Evolutionary conservation across 331 rosid species (phyloP).

Genomic region (Cydonia oblonga): DNA sequence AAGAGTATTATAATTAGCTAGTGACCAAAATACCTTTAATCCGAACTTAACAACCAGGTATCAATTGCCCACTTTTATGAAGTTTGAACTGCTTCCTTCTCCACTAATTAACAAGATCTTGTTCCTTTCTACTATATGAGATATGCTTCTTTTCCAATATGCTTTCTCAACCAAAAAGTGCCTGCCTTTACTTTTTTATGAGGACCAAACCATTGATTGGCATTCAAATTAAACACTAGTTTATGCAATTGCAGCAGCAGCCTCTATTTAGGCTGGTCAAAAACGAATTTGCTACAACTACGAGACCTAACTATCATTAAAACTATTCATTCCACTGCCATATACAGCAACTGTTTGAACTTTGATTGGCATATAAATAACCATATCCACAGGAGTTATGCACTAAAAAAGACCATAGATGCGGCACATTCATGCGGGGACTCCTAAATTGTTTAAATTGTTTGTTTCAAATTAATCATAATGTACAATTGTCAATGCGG

Average conservation of each 20-base stretch:
- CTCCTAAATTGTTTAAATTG: background rate
- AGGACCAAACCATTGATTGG: conserved; percentile 1
- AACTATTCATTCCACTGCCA: background rate
- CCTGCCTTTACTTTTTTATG: background rate
- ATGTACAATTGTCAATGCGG: background rate
- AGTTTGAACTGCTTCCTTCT: background rate
- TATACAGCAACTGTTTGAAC: background rate
- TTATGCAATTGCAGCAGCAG: background rate
- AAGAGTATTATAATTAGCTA: background rate
- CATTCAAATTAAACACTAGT: background rate
- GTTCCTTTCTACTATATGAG: background rate
- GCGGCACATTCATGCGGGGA: background rate
- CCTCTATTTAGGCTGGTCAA: background rate
- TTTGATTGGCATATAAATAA: background rate
- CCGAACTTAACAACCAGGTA: background rate
- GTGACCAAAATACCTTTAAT: background rate
- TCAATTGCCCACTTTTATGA: background rate
- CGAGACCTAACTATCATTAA: background rate
- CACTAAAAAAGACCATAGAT: background rate
- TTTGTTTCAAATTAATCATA: background rate
- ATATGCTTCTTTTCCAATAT: background rate
- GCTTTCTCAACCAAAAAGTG: too few relatives aligned
- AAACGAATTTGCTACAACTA: background rate
- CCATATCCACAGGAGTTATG: background rate
- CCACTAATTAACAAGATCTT: background rate